Percentiles rank a stretch among this genome's conserved stretches.
phyloP scores from a whole-genome alignment of 2,329 filamentous ascomycete species.

The Cryoendolithus antarcticus region DNA sequence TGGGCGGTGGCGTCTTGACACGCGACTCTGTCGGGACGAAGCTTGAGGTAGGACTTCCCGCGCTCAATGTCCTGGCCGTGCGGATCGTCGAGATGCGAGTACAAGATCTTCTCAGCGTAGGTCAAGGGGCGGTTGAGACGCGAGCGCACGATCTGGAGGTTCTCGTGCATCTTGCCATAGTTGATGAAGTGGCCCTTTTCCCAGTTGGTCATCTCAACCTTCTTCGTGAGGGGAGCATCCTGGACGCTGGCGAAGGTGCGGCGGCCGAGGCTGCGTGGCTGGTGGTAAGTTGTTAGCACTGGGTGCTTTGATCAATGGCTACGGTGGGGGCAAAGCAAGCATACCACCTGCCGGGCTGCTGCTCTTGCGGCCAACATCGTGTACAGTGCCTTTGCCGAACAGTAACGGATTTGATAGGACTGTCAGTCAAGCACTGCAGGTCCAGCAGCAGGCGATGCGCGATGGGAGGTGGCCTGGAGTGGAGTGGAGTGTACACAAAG shows the following conservation, averaged over 20 bases:
- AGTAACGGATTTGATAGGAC: constrained; percentile 8
- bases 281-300: constrained; percentile 24
- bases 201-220: constrained; percentile 96
- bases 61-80: constrained; percentile 94
- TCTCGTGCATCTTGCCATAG: constrained; percentile 98
- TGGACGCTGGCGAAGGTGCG: constrained; percentile 67
- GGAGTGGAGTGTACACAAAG: too few species aligned
- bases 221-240: constrained; percentile 78
- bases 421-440: constrained; percentile 10
- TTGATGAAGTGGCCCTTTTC: constrained; percentile 97
- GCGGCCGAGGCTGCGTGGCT: constrained; percentile 38
- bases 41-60: constrained; percentile 88
- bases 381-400: constrained; percentile 13
- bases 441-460: constrained; percentile 9
- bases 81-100: constrained; percentile 96
- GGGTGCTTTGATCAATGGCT: constrained; percentile 20
- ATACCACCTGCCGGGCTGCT: constrained; percentile 29
- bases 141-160: constrained; percentile 76
- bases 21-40: constrained; percentile 92
- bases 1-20: constrained; percentile 99
- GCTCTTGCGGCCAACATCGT: constrained; percentile 26
- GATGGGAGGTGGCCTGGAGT: too few species aligned
- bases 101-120: constrained; percentile 96
- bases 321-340: constrained; percentile 45
- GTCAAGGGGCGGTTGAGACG: constrained; percentile 88